A percentile compares a stretch with the other conserved stretches of the same genome.
phyloP scores from a whole-genome alignment of 352 stramenopile species.

The Pythium diclinum region DNA sequence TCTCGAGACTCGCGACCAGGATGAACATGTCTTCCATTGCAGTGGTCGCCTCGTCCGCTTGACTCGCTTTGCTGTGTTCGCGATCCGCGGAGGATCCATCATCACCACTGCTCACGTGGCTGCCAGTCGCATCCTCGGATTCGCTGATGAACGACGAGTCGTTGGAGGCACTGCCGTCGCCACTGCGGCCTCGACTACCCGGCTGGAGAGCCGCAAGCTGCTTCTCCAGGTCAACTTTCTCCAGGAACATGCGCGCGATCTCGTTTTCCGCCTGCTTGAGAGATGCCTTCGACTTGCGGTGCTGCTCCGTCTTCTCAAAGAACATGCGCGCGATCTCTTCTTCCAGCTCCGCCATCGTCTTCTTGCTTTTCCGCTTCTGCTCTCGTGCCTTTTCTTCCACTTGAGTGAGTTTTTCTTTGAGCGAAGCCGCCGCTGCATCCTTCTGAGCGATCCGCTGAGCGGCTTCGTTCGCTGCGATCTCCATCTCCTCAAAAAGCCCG shows the following conservation, averaged over 20 bases:
- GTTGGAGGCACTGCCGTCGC: background rate
- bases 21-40: constrained; percentile 56
- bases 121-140: background rate
- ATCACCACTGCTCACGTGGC: background rate
- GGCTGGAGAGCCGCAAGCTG: constrained; percentile 11
- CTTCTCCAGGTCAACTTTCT: constrained; percentile 56
- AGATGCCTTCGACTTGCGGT: constrained; percentile 50
- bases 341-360: constrained; percentile 46
- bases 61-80: background rate
- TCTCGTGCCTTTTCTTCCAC: constrained; percentile 32
- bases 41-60: constrained; percentile 15
- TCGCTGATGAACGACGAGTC: constrained; percentile 17
- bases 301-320: constrained; percentile 44
- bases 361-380: constrained; percentile 35
- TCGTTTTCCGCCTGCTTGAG: constrained; percentile 58
- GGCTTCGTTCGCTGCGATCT: constrained; percentile 22
- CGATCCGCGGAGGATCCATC: background rate
- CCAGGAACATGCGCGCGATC: constrained; percentile 47
- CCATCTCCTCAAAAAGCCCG: constrained; percentile 31
- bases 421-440: constrained; percentile 32
- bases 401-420: constrained; percentile 29
- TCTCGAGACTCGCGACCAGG: constrained; percentile 65
- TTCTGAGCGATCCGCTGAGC: background rate
- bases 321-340: constrained; percentile 51
- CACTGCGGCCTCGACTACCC: background rate